Evolutionary conservation across 1,284 basidiomycete species (phyloP), one percentile per base, ranked within the genome.

Genomic region (Chalciporus sp.): DNA sequence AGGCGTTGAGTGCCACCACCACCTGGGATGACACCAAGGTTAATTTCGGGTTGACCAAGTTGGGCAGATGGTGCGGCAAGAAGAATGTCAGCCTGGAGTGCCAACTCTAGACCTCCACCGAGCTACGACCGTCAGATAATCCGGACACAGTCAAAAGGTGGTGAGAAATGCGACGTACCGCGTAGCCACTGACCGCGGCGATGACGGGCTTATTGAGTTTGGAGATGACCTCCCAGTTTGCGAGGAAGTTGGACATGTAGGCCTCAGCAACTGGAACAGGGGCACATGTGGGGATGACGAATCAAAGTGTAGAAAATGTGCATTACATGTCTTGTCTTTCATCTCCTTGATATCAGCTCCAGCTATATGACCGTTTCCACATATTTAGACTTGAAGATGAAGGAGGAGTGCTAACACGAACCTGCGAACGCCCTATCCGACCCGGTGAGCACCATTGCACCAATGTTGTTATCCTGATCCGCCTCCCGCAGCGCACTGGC

Each of bases 31-130:
- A 96, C 90, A 58, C 97, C 96, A 46, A 99, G 82, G 71, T 94
- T 96, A 75, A 99, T 96, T 72, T 99, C 97, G 31, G 97, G 96
- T 72, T 98, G 97, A 35, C 94, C 95, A 65, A 99, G 98, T 61
- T 86, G 87, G 33, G 97, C 96, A 19, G 85, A 93, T 6, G 94
- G 91, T 7, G 95, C 90, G n/a, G 92, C 94, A 57, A 98, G 85
- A 67, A 98, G 89, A 72, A 99, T 95, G 75, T 99, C 97, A 72
- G 93, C 92, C 88, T 95, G 93, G 70, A 98, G 85, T 11, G 96
- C 95, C 47, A 99, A 84, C 72, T 99, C 96, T 66, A 95, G 96
- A 49, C 96, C 96, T 47, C 96, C 96, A 12, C 96, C 96, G 58
- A 99, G 90, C 93, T 88, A 58, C 26, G 28, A 19, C 17, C 23